Percentiles rank a stretch among this genome's conserved stretches.
Conservation (phyloP, 495 filamentous ascomycete species). For the Recurvomyces mirabilis region DNA sequence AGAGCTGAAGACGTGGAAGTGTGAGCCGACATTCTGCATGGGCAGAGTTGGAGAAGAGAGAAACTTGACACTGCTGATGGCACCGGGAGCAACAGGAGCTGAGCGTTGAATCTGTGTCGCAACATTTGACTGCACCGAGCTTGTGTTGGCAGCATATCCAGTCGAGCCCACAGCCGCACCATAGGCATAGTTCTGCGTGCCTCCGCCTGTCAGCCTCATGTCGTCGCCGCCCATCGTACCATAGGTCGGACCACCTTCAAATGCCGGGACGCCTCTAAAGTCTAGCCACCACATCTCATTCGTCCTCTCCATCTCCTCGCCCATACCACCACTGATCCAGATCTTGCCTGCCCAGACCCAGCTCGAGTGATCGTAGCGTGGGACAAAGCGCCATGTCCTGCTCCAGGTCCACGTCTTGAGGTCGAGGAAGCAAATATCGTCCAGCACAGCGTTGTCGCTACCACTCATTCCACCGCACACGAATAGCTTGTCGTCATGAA, state of each 20-base stretch:
- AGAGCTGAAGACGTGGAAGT: conserved; percentile 91
- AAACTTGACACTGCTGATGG: conserved; percentile 83
- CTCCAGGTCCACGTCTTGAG: conserved; percentile 98
- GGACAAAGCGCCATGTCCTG: conserved; percentile 84
- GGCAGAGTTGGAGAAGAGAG: conserved; percentile 80
- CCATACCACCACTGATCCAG: conserved; percentile 95
- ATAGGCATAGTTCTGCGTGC: conserved; percentile 16
- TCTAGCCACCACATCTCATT: conserved; percentile 96
- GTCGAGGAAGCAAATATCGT: conserved; percentile 92
- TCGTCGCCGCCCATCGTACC: conserved; percentile 43
- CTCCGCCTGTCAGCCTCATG: conserved; percentile 32
- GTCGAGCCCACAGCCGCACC: conserved; percentile 40
- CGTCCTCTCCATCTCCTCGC: conserved; percentile 88
- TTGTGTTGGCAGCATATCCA: conserved; percentile 81
- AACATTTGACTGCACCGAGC: conserved; percentile 60
- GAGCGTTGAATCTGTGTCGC: conserved; percentile 39
- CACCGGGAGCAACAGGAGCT: conserved; percentile 67
- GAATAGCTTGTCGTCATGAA: conserved; percentile 94
- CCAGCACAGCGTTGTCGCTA: conserved; percentile 75
- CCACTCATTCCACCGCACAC: conserved; percentile 84
- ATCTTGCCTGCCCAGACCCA: conserved; percentile 84
- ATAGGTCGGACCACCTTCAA: conserved; percentile 61
- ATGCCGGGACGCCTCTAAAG: conserved; percentile 75
- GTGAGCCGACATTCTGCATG: conserved; percentile 73
- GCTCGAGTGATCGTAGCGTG: conserved; percentile 84